Conservation (phyloP, 352 stramenopile species). For the Globisporangium apiculatum region DNA sequence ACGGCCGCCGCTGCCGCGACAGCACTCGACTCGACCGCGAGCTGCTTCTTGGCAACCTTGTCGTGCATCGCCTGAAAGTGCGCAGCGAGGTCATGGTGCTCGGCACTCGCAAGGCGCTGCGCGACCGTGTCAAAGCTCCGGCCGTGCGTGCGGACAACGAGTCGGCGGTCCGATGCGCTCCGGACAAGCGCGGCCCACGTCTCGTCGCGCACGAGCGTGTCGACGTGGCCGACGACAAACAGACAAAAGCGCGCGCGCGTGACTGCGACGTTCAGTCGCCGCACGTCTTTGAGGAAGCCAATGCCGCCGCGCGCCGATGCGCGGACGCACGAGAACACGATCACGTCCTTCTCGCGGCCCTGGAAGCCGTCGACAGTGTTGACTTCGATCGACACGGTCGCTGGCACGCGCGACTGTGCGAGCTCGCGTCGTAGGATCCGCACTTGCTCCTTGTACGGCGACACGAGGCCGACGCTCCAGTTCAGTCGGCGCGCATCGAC, state of each 20-base stretch:
- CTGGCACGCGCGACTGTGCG: slow-evolving; percentile 33
- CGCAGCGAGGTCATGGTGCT: slow-evolving; percentile 25
- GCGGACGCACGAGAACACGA: slow-evolving; percentile 97
- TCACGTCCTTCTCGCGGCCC: slow-evolving; percentile 97
- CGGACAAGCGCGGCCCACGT: slow-evolving; percentile 76
- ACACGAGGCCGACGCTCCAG: slow-evolving; percentile 95
- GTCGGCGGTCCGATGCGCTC: slow-evolving; percentile 54
- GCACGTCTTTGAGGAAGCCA: slow-evolving; percentile 87
- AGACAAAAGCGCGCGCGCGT: slow-evolving; percentile 85
- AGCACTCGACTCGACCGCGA: background rate
- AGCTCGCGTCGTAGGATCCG: slow-evolving; percentile 64
- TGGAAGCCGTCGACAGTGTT: slow-evolving; percentile 98
- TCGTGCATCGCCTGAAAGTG: slow-evolving; percentile 73
- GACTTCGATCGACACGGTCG: slow-evolving; percentile 85
- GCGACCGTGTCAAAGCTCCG: slow-evolving; percentile 31
- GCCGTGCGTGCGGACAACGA: slow-evolving; percentile 52
- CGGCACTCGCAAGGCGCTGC: slow-evolving; percentile 35
- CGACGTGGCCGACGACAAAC: slow-evolving; percentile 80
- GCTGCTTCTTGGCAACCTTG: slow-evolving; percentile 40
- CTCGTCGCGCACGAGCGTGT: slow-evolving; percentile 65
- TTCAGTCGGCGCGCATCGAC: slow-evolving; percentile 53
- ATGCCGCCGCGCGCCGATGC: slow-evolving; percentile 73
- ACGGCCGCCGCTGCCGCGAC: background rate
- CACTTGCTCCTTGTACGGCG: slow-evolving; percentile 97
- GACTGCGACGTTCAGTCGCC: slow-evolving; percentile 88